Conservation (phyloP, 23 red algal genomes). For the Gracilaria caudata region DNA sequence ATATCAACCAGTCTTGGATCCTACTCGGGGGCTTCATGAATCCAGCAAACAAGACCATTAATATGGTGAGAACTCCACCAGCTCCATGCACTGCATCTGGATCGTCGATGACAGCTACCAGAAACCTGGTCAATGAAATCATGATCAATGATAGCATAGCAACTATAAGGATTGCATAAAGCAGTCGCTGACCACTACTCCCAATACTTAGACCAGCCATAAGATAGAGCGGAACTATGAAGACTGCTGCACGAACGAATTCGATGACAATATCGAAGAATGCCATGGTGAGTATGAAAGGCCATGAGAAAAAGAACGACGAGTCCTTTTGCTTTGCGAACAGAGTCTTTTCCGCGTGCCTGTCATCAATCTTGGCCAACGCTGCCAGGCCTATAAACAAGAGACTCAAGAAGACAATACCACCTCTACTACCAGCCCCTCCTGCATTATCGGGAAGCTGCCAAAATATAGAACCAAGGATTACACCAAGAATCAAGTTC, state of each 20-base stretch:
- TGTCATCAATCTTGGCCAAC: constrained; percentile 43
- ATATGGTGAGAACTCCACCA: constrained; percentile 63
- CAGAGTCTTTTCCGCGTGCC: constrained; percentile 56
- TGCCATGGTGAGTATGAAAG: constrained; percentile 58
- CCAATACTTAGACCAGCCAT: constrained; percentile 78
- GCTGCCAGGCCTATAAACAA: constrained; percentile 59
- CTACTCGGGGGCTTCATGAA: constrained; percentile 65
- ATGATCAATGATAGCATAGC: constrained; percentile 39
- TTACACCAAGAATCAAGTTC: constrained; percentile 69
- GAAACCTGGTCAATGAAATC: constrained; percentile 50
- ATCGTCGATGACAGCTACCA: constrained; percentile 52
- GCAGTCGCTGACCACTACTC: constrained; percentile 59
- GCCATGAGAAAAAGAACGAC: constrained; percentile 64
- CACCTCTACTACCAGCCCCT: constrained; percentile 61
- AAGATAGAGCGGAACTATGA: constrained; percentile 60
- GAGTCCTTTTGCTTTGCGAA: constrained; percentile 70
- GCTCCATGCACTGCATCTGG: constrained; percentile 48
- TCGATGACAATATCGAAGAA: constrained; percentile 61
- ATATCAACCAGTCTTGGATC: constrained; percentile 78
- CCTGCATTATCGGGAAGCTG: constrained; percentile 29
- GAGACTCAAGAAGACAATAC: constrained; percentile 73
- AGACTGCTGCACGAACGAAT: constrained; percentile 17
- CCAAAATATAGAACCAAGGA: constrained; percentile 84
- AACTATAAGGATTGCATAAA: constrained; percentile 60
- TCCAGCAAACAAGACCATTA: constrained; percentile 76